Conservation (phyloP, 129 eudicot genomes). For the Pittosporum tobira region DNA sequence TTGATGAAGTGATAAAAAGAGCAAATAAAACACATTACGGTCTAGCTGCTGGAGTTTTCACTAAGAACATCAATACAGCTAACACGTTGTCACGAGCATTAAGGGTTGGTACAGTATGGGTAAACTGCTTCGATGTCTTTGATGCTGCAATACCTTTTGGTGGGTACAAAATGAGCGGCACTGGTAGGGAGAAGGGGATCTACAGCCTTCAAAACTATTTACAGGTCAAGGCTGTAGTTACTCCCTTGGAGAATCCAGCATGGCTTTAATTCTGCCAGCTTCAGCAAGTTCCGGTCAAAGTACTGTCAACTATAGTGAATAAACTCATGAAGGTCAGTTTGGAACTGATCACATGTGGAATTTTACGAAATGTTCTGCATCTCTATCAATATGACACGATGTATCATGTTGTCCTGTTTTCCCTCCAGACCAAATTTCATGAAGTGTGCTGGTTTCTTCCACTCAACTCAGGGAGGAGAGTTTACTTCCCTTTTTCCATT, state of each 20-base stretch:
- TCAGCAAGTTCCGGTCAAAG: too few relatives aligned
- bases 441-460: too few relatives aligned
- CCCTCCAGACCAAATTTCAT: too few relatives aligned
- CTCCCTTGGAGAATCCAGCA: constrained; percentile 44
- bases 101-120: constrained; percentile 57
- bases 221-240: constrained; percentile 64
- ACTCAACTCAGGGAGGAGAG: too few relatives aligned
- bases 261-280: constrained; percentile 30
- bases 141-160: constrained; percentile 68
- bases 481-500: too few relatives aligned
- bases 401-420: too few relatives aligned
- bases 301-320: too few relatives aligned
- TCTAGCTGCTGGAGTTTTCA: constrained; percentile 57
- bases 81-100: constrained; percentile 44
- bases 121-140: constrained; percentile 42
- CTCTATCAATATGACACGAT: too few relatives aligned
- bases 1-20: constrained; percentile 41
- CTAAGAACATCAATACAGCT: constrained; percentile 52
- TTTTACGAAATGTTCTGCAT: too few relatives aligned
- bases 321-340: too few relatives aligned
- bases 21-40: constrained; percentile 40
- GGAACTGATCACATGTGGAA: too few relatives aligned
- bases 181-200: constrained; percentile 54
- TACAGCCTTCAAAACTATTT: constrained; percentile 50
- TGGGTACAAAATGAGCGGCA: constrained; percentile 62